These are phyloP conservation scores for Thielaviopsis populi DNA, from an alignment of 2,329 filamentous ascomycete genomes.

Conservation along the genomic window DNA sequence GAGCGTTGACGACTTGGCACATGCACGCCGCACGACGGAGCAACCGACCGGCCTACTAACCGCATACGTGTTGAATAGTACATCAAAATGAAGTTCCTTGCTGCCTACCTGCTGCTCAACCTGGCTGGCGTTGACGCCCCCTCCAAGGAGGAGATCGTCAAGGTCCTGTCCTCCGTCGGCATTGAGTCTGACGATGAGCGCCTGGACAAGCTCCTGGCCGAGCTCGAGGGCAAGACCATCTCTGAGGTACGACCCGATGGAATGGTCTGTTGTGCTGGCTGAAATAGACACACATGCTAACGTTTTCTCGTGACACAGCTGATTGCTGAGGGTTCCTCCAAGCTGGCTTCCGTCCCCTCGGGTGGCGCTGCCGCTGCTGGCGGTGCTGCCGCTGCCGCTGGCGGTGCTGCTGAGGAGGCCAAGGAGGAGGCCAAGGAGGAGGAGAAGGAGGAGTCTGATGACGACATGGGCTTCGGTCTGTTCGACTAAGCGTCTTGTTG, in stretches of 20 bases:
- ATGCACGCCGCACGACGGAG: background rate
- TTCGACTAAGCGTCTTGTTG: constrained; percentile 46
- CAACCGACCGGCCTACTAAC: background rate
- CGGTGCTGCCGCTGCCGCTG: constrained; percentile 53
- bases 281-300: constrained; percentile 17
- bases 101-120: constrained; percentile 93
- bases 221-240: constrained; percentile 87
- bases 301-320: constrained; percentile 40
- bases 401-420: constrained; percentile 45
- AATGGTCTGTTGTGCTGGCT: background rate
- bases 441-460: constrained; percentile 40
- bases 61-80: background rate
- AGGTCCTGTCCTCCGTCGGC: constrained; percentile 81
- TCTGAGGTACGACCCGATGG: constrained; percentile 53
- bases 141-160: constrained; percentile 72
- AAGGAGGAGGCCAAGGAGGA: constrained; percentile 60
- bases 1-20: background rate
- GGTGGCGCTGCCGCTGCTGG: constrained; percentile 66
- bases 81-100: constrained; percentile 96
- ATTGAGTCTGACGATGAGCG: constrained; percentile 86
- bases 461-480: constrained; percentile 43
- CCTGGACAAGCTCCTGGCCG: constrained; percentile 69
- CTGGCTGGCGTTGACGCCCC: constrained; percentile 86
- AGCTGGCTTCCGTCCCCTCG: constrained; percentile 95
- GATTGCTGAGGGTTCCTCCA: constrained; percentile 75